Base-by-base conservation (phyloP, 495 filamentous ascomycete genomes). In the Annulohypoxylon stygium region DNA sequence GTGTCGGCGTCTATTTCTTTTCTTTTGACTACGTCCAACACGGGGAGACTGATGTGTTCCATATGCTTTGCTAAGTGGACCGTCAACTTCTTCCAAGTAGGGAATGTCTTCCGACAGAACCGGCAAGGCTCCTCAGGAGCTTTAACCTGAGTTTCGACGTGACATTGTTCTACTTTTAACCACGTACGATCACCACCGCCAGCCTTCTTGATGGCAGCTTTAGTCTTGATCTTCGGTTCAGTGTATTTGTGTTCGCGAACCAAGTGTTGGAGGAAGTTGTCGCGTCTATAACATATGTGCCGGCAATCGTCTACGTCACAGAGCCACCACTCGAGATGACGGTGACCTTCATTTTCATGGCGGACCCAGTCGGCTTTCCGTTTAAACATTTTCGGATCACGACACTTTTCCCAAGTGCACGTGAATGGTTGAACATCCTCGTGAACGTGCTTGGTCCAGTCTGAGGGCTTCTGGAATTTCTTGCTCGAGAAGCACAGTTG, bases 381-480 rank as follows among this genome's bases (percentile, higher is more conserved):
- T 81, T 98, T 98, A 85, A 98, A 98, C 23, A 93, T 95, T 80
- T 97, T 97, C 25, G 94, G 92, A 60, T 97, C 94, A 33, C 84
- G 88, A 81, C 95, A 98, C 26, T 90, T 83, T 11, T 90, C 87
- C 80, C 96, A 97, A 0, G 94, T 98, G 81, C 95, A 98, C 8
- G 94, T 97, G 75, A 97, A 98, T 4, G 95, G 95, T 77, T 97
- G 93, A 10, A 98, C 89, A 77, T 98, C 95, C 79, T 98, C 95
- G 76, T 97, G 93, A 5, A 98, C 93, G 75, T 98, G 95, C 78
- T 98, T 98, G 12, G 95, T 97, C 95, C 95, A 98, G 81, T 98
- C 95, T 0, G 95, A 97, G 34, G 95, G 95, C 80, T 98, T 98
- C 73, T 91, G 88, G 78, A 97, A 94, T 70, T 91, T 94, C 81